Evolutionary conservation across 208 protist species (phyloP).

Genomic region (Crithidia expoeki): DNA sequence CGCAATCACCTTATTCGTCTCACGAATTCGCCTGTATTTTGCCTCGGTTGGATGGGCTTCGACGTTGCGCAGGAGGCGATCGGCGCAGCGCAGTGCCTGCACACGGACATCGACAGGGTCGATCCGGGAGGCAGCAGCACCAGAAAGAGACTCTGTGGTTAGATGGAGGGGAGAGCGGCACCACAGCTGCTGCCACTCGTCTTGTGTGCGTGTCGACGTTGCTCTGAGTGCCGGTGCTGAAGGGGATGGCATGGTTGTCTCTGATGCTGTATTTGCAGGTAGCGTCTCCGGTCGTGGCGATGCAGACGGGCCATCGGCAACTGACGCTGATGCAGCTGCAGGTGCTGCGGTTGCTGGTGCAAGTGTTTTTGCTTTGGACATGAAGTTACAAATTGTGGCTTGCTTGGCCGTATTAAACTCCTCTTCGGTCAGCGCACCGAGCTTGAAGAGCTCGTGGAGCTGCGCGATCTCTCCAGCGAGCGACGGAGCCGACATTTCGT

Average conservation of each 20-base stretch:
- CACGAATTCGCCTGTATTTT: slow-evolving; percentile 61
- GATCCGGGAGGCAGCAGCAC: not conserved
- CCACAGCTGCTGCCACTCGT: slow-evolving; percentile 28
- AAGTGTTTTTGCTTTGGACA: not conserved
- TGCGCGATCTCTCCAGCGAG: slow-evolving; percentile 54
- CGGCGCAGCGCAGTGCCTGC: slow-evolving; percentile 44
- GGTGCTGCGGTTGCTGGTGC: not conserved
- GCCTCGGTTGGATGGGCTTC: slow-evolving; percentile 37
- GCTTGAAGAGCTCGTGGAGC: slow-evolving; percentile 61
- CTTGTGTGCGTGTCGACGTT: not conserved
- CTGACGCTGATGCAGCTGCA: not conserved
- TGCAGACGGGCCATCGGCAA: not conserved
- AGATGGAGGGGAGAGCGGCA: not conserved
- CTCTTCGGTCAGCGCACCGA: slow-evolving; percentile 54
- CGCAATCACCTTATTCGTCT: slow-evolving; percentile 40
- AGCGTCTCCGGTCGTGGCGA: too few species aligned
- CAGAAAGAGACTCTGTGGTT: not conserved
- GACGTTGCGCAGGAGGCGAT: slow-evolving; percentile 58
- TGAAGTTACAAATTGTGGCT: slow-evolving; percentile 35
- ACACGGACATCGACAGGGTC: slow-evolving; percentile 25
- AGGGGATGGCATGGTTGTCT: not conserved
- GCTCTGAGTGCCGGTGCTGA: not conserved
- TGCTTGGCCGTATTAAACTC: slow-evolving; percentile 72
- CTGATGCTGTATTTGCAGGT: too few species aligned
- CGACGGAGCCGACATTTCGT: slow-evolving; percentile 41